Evolutionary conservation across 495 filamentous ascomycete genomes (phyloP).

Genomic region (Viridothelium virens): DNA sequence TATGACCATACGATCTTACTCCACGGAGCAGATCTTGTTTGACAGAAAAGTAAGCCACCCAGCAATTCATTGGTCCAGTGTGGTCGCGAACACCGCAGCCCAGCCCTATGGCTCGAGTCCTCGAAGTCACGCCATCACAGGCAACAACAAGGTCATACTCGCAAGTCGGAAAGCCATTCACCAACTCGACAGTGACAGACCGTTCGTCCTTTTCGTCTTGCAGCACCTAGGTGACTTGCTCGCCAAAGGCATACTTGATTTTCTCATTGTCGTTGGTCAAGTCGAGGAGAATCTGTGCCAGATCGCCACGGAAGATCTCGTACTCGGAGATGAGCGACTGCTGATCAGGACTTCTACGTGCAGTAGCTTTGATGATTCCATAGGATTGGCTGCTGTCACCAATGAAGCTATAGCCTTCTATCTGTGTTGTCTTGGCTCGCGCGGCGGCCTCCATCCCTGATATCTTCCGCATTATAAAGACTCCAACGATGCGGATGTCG

Average conservation of each 20-base stretch:
- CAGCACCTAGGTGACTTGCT: constrained; percentile 32
- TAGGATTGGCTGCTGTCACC: constrained; percentile 31
- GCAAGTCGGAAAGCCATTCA: constrained; percentile 31
- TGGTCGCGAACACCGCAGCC: constrained; percentile 38
- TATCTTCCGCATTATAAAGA: constrained; percentile 46
- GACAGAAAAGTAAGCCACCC: constrained; percentile 40
- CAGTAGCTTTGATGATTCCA: constrained; percentile 40
- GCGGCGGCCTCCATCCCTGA: constrained; percentile 42
- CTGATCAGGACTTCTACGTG: constrained; percentile 28
- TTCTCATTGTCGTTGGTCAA: constrained; percentile 37
- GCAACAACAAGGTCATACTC: constrained; percentile 45
- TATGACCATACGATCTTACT: constrained; percentile 33
- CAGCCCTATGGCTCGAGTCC: constrained; percentile 42
- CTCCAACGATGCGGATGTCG: constrained; percentile 43
- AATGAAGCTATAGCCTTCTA: constrained; percentile 43
- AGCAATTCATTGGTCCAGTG: constrained; percentile 30
- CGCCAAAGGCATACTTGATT: constrained; percentile 43
- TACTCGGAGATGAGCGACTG: constrained; percentile 47
- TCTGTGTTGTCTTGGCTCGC: constrained; percentile 33
- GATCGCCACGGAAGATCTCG: constrained; percentile 50
- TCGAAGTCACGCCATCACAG: constrained; percentile 43
- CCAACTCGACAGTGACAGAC: constrained; percentile 36
- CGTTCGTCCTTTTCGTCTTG: constrained; percentile 28
- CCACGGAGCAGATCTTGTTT: constrained; percentile 35
- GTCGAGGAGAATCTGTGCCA: constrained; percentile 40